Percentiles rank a stretch among this genome's conserved stretches.
Conservation (phyloP, 495 filamentous ascomycete genomes). For the Penicillium coprophilum region DNA sequence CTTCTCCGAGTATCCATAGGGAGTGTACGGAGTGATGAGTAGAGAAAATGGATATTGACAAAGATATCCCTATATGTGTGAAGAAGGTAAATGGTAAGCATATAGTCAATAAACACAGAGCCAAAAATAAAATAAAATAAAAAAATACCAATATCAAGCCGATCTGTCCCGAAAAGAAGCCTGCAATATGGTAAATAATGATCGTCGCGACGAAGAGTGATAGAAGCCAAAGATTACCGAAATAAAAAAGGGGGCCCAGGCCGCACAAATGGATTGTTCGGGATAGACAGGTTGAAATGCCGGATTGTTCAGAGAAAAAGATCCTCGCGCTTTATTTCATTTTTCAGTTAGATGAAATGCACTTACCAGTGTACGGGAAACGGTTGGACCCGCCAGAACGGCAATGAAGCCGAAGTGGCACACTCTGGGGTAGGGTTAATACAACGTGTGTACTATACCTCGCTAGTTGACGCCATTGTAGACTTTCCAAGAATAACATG, state of each 20-base stretch:
- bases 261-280: constrained; percentile 8
- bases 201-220: constrained; percentile 12
- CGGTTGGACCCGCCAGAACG: constrained; percentile 6
- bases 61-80: background rate
- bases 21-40: background rate
- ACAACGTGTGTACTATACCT: background rate
- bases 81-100: background rate
- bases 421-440: background rate
- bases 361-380: background rate
- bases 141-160: background rate
- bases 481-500: background rate
- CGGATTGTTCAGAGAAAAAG: constrained; percentile 2
- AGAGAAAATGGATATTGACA: background rate
- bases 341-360: constrained; percentile 8
- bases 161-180: background rate
- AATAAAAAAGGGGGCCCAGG: constrained; percentile 15
- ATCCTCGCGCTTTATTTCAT: constrained; percentile 8
- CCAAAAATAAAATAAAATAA: no score
- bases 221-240: background rate
- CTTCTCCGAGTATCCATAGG: background rate
- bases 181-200: constrained; percentile 10
- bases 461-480: background rate
- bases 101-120: background rate
- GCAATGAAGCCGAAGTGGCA: background rate
- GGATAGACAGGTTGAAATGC: constrained; percentile 4